A percentile compares a stretch with the other conserved stretches of the same genome.
These are phyloP conservation scores for Xylaria sp. DNA, from an alignment of 2,329 filamentous ascomycete genomes.

Conservation along the genomic window DNA sequence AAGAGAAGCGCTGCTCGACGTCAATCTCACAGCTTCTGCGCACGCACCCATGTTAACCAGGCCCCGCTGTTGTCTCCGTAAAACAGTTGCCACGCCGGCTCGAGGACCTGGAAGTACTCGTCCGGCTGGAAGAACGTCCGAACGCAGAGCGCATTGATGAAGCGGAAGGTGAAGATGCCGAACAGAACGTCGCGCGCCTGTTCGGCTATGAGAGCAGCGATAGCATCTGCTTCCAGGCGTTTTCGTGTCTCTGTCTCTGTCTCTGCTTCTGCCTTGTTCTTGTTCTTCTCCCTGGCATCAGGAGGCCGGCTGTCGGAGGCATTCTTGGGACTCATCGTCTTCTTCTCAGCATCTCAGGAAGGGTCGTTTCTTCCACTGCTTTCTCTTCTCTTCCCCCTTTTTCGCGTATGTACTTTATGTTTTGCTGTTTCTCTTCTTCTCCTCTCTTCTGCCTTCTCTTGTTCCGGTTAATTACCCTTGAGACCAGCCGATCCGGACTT, in stretches of 20 bases:
- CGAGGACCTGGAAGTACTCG: conserved; percentile 92
- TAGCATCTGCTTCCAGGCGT: conserved; percentile 19
- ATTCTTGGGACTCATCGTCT: conserved; percentile 16
- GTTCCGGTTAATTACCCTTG: conserved; percentile 1
- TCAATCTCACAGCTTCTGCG: neutral
- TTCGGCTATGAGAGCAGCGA: conserved; percentile 27
- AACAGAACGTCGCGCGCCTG: conserved; percentile 35
- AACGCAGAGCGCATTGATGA: conserved; percentile 72
- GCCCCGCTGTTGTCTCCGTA: conserved; percentile 74
- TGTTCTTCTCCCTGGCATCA: conserved; percentile 7
- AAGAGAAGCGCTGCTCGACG: neutral
- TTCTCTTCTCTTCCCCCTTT: neutral
- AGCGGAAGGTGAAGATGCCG: conserved; percentile 60
- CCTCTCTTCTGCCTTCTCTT: neutral
- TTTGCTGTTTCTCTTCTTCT: neutral
- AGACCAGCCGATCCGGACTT: conserved; percentile 6
- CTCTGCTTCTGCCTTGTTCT: conserved; percentile 9
- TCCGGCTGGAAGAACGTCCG: conserved; percentile 96
- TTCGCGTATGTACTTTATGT: neutral
- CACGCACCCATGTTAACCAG: conserved; percentile 90
- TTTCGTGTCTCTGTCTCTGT: conserved; percentile 11
- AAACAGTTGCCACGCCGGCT: conserved; percentile 85
- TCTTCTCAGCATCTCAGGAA: conserved; percentile 9
- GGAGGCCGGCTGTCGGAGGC: conserved; percentile 8
- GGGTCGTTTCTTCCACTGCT: neutral